Evolutionary conservation across 306 rosid species (phyloP).

Genomic region (Leucaena leucocephala): DNA sequence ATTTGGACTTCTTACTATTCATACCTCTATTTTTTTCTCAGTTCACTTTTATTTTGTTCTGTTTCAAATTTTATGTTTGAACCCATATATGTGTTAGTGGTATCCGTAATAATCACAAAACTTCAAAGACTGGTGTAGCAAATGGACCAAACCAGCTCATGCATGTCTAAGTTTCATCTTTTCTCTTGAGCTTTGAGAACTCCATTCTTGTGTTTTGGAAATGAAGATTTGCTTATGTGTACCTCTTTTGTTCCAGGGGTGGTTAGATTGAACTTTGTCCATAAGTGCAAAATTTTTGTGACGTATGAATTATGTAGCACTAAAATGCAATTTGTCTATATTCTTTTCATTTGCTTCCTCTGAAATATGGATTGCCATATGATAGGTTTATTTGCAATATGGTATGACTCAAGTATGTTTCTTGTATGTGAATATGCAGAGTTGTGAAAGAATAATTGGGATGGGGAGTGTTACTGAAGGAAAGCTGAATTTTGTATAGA

Average conservation of each 20-base stretch:
- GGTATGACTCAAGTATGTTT: neutral
- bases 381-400: neutral
- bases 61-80: neutral
- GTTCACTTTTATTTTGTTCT: neutral
- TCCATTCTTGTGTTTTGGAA: neutral
- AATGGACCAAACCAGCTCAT: neutral
- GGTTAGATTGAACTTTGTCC: neutral
- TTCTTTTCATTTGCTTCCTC: neutral
- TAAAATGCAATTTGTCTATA: neutral
- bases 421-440: neutral
- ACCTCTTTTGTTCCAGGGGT: neutral
- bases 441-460: neutral
- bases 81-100: neutral
- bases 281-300: neutral
- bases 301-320: neutral
- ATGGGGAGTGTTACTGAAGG: slow-evolving; percentile 39
- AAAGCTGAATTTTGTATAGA: slow-evolving; percentile 77
- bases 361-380: neutral
- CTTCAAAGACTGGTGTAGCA: neutral
- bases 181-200: neutral
- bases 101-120: neutral
- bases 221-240: neutral
- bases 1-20: neutral
- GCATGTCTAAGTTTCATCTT: neutral
- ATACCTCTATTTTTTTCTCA: neutral